These are phyloP conservation scores for Coriaria nepalensis DNA, from an alignment of 306 rosid species.

Conservation along the genomic window DNA sequence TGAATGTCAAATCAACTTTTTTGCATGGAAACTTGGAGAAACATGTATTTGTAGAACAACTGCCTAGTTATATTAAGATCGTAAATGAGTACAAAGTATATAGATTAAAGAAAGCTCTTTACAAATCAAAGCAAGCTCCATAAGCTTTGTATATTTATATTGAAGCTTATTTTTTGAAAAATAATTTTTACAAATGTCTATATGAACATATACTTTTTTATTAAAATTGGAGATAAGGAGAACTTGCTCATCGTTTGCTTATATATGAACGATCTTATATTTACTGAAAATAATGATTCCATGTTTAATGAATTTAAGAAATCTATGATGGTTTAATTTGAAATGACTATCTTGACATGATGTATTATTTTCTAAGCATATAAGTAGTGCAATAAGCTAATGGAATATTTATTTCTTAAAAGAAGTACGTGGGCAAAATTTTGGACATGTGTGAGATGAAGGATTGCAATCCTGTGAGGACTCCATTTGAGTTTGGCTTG, in stretches of 20 bases:
- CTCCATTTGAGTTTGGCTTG: background rate
- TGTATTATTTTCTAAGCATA: background rate
- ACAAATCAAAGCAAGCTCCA: background rate
- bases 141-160: slow-evolving; percentile 3
- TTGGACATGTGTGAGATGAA: background rate
- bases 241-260: too few relatives aligned
- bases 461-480: background rate
- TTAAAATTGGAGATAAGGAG: too few relatives aligned
- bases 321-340: background rate
- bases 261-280: too few relatives aligned
- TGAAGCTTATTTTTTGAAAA: background rate
- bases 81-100: background rate
- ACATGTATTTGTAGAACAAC: background rate
- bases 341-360: background rate
- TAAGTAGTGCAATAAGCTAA: background rate
- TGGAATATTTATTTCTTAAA: background rate
- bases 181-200: background rate
- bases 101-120: background rate
- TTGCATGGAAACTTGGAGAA: background rate
- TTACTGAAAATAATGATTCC: too few relatives aligned
- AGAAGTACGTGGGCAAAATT: background rate
- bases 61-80: background rate
- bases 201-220: too few relatives aligned
- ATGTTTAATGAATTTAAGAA: background rate
- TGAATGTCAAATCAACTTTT: background rate